Conservation (phyloP, 2,329 filamentous ascomycete species). For the Reticulascus tulasneorum region DNA sequence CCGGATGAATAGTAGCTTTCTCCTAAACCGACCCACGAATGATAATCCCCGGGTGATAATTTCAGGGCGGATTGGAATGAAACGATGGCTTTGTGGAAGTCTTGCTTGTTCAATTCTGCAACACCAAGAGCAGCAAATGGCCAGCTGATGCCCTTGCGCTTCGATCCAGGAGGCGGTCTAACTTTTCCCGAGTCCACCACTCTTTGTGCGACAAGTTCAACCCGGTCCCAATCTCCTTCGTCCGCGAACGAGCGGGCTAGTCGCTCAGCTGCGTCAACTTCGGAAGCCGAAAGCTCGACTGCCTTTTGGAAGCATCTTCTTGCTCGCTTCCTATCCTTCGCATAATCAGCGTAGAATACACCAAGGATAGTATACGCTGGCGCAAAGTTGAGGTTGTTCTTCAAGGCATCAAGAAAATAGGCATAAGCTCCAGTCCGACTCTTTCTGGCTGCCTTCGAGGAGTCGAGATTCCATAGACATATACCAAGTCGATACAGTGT, state of each 20-base stretch:
- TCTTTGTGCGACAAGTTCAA: constrained; percentile 85
- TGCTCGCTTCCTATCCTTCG: constrained; percentile 78
- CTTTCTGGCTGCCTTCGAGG: constrained; percentile 70
- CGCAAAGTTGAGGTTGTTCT: constrained; percentile 82
- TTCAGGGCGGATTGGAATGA: constrained; percentile 88
- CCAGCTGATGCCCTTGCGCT: constrained; percentile 91
- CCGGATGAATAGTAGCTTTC: constrained; percentile 96
- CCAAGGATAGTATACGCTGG: constrained; percentile 90
- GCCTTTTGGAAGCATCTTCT: constrained; percentile 95
- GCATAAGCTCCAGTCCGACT: constrained; percentile 78
- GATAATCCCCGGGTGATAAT: constrained; percentile 80
- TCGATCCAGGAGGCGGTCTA: constrained; percentile 84
- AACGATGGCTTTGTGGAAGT: constrained; percentile 82
- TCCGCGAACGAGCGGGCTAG: constrained; percentile 84
- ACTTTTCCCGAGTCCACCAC: constrained; percentile 94
- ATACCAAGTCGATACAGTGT: constrained; percentile 82
- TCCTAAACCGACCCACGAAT: constrained; percentile 94
- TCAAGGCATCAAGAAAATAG: constrained; percentile 77
- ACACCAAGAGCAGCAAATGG: constrained; percentile 91
- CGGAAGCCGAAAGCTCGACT: constrained; percentile 83
- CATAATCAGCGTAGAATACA: constrained; percentile 87
- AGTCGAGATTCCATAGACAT: constrained; percentile 81
- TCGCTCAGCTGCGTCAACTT: constrained; percentile 82
- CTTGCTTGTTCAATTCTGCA: constrained; percentile 90
- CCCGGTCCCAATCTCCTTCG: constrained; percentile 91